Base-by-base conservation (phyloP, 177 flowering plant genomes). In the Vitis hybrid region DNA sequence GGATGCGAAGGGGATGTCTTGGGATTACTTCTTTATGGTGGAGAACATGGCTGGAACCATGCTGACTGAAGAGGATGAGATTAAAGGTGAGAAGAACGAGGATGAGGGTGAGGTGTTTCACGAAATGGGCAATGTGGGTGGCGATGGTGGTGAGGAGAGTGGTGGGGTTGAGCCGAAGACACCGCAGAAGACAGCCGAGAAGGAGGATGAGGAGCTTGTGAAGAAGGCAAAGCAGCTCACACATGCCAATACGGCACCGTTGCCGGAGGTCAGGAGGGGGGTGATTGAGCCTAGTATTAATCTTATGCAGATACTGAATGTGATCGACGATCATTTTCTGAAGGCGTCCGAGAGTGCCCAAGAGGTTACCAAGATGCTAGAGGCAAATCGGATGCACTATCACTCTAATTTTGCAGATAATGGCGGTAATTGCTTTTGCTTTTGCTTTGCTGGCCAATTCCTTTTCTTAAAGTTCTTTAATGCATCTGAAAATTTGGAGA, bases 381-480 rank as follows among this genome's bases (percentile, higher is more conserved):
- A 92, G 82, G 97, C 97, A 1, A 91, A 86, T 72, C 80, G 91
- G 68, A 61, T 90, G 84, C 97, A 94, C 74, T 94, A 89, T 73
- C 98, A 94, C 73, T 92, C 97, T 4, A 94, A 94, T 82, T 94
- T 89, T 69, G 96, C 96, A 1, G 96, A 92, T 77, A 88, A 86
- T 80, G 70, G 86, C 75, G 97, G 97, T 94, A 68, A 64, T 64
- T 49, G 4, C 15, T 11, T 56, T 64, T 49, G 4, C 15, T 11
- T 56, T 30, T 54, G n/a, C 0, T 56, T 4, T 57, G 51, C 62
- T 26, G 3, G 30, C 30, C 30, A 26, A 48, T 18, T 64, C 21
- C 14, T 49, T 17, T 21, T 64, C 50, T 34, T 15, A 32, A 10
- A 23, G 58, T 5, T 65, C 51, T 52, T 55, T 6, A 17, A 52